Evolutionary conservation across 371 early-diverging fungal species (phyloP).

Genomic region (Saksenaea oblongispora): DNA sequence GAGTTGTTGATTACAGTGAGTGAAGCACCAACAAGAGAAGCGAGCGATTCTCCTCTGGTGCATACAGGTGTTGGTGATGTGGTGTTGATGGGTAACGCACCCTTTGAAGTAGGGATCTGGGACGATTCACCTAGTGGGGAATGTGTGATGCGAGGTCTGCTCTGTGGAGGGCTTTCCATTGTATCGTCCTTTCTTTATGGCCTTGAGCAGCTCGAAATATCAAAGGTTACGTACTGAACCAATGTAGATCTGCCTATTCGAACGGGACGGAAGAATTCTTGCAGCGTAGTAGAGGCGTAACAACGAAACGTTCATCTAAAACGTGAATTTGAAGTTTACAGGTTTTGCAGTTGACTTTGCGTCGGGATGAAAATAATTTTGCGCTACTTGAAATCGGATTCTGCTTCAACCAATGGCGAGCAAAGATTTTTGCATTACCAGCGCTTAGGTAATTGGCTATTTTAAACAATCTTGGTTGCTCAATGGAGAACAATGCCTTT

Average conservation of each 20-base stretch:
- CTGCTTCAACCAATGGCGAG: no score
- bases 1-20: constrained; percentile 48
- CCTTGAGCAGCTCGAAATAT: not conserved
- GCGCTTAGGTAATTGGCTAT: no score
- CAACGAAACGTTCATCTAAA: not conserved
- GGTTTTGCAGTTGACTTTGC: no score
- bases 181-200: not conserved
- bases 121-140: constrained; percentile 14
- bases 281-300: not conserved
- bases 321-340: not conserved
- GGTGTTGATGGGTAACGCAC: constrained; percentile 17
- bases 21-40: constrained; percentile 66
- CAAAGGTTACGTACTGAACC: not conserved
- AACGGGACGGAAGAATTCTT: no score
- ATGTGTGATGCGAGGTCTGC: constrained; percentile 19
- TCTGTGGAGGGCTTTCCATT: constrained; percentile 24
- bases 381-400: not conserved
- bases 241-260: not conserved
- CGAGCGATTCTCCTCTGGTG: constrained; percentile 53
- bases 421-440: no score
- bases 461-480: no score
- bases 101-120: constrained; percentile 24
- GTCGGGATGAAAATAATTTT: no score
- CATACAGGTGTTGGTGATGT: constrained; percentile 31
- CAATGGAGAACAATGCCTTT: no score